A percentile compares a stretch with the other conserved stretches of the same genome.
Conservation (phyloP, 2,329 filamentous ascomycete genomes). For the Polychaeton citri region DNA sequence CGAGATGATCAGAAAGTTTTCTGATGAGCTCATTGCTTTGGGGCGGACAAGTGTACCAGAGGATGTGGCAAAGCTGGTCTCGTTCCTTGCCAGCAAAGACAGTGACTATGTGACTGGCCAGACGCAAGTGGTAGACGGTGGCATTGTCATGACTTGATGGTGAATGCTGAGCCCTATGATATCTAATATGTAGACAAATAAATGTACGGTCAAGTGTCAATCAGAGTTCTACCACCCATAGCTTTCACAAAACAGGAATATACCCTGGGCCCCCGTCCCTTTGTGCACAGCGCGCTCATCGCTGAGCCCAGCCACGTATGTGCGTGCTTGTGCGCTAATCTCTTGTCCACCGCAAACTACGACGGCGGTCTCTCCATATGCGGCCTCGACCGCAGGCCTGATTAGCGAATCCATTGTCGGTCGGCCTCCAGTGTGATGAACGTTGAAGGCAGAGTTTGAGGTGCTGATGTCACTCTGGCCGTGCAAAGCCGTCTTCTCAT, state of each 20-base stretch:
- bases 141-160: constrained; percentile 22
- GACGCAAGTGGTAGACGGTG: constrained; percentile 41
- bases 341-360: constrained; percentile 48
- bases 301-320: constrained; percentile 41
- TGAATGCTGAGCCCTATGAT: too few species aligned
- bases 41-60: constrained; percentile 46
- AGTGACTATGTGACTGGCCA: constrained; percentile 54
- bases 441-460: constrained; percentile 16
- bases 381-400: constrained; percentile 42
- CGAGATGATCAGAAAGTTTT: constrained; percentile 39
- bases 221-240: constrained; percentile 39
- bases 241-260: constrained; percentile 46
- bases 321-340: constrained; percentile 42
- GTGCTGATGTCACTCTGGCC: constrained; percentile 1
- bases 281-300: constrained; percentile 56
- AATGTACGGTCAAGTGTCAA: too few species aligned
- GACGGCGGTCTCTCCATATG: constrained; percentile 48
- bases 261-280: constrained; percentile 51
- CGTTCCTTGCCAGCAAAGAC: constrained; percentile 46
- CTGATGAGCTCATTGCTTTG: constrained; percentile 40
- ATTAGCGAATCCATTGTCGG: constrained; percentile 41
- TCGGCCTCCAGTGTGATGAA: constrained; percentile 31
- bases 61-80: constrained; percentile 51
- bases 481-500: constrained; percentile 8
- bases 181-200: too few species aligned